Evolutionary conservation across 345 rosid genomes (phyloP).

Genomic region (Eucalyptus victrix): DNA sequence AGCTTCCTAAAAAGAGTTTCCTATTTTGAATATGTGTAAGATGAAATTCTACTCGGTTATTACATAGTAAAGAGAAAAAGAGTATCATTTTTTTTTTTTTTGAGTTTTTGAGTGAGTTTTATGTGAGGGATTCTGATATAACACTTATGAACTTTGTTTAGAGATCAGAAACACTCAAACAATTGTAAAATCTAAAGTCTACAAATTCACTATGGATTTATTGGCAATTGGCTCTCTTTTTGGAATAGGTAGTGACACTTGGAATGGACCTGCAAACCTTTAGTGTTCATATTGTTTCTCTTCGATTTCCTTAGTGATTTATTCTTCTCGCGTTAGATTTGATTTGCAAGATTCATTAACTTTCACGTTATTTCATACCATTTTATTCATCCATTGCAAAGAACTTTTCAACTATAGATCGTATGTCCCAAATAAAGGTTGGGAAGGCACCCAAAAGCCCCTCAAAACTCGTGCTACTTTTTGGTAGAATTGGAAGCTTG

Average conservation of each 20-base stretch:
- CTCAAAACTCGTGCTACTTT: not conserved
- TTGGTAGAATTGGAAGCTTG: not conserved
- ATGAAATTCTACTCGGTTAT: not conserved
- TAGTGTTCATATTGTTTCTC: not conserved
- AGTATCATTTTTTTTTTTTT: not conserved
- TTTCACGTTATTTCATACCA: not conserved
- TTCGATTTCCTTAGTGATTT: not conserved
- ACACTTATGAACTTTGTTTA: not conserved
- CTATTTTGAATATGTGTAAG: not conserved
- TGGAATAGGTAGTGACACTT: not conserved
- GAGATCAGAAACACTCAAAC: not conserved
- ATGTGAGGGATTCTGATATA: not conserved
- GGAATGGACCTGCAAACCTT: not conserved
- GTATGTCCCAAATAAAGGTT: too few relatives aligned
- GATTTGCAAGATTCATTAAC: not conserved
- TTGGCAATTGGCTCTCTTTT: not conserved
- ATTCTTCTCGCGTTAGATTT: not conserved
- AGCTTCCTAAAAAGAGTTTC: not conserved
- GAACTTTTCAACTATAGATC: too few relatives aligned
- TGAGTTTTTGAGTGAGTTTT: not conserved
- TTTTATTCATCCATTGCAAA: not conserved
- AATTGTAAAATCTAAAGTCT: not conserved
- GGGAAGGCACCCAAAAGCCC: not conserved
- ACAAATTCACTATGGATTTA: not conserved
- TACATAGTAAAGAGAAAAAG: not conserved